These are phyloP conservation scores for Zychaea mexicana DNA, from an alignment of 371 early-diverging fungal genomes.

Conservation along the genomic window DNA sequence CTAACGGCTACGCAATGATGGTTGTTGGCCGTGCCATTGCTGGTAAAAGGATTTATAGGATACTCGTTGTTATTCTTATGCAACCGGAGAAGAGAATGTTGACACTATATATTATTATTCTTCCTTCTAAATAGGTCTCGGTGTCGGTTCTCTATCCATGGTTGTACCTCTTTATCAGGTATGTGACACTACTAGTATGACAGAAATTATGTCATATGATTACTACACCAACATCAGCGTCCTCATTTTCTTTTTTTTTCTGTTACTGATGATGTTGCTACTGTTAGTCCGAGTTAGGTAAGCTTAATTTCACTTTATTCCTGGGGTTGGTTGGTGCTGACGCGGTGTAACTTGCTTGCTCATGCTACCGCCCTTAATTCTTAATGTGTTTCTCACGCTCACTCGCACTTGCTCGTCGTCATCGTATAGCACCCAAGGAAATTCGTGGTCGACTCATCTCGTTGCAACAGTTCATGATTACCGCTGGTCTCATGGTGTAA, in stretches of 20 bases:
- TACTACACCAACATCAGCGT: not conserved
- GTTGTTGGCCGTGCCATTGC: constrained; percentile 69
- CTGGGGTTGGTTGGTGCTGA: too few relatives aligned
- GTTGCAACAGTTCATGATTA: constrained; percentile 49
- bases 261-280: not conserved
- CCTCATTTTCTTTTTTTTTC: not conserved
- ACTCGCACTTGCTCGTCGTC: too few relatives aligned
- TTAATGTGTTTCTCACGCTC: too few relatives aligned
- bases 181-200: not conserved
- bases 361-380: too few relatives aligned
- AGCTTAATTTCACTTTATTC: not conserved
- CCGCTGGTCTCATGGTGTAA: constrained; percentile 46
- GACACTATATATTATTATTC: not conserved
- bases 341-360: too few relatives aligned
- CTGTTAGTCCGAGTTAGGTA: constrained; percentile 27
- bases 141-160: constrained; percentile 78
- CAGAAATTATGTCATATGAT: not conserved
- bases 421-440: constrained; percentile 48
- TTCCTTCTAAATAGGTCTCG: constrained; percentile 56
- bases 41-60: too few relatives aligned
- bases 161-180: constrained; percentile 37
- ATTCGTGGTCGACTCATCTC: constrained; percentile 56
- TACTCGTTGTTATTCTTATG: too few relatives aligned
- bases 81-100: too few relatives aligned
- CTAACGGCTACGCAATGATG: constrained; percentile 55